Evolutionary conservation across 306 rosid species (phyloP).

Genomic region (Mucuna pruriens): DNA sequence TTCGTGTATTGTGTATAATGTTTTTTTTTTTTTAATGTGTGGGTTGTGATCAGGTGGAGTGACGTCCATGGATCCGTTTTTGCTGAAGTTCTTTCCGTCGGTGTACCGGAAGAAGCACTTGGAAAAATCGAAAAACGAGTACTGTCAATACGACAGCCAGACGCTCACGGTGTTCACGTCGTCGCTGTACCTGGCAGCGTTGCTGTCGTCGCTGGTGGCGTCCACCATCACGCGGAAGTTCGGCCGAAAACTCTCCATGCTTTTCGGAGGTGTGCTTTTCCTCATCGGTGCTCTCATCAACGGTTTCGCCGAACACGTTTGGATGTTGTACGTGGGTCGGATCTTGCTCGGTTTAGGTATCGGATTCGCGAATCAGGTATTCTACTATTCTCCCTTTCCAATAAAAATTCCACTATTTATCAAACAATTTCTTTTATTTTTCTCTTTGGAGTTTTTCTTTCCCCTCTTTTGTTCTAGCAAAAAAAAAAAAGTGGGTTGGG

Average conservation of each 20-base stretch:
- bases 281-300: conserved; percentile 77
- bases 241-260: conserved; percentile 83
- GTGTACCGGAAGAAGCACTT: conserved; percentile 60
- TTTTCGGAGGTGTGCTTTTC: conserved; percentile 79
- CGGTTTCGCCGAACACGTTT: conserved; percentile 60
- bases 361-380: conserved; percentile 94
- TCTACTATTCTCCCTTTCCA: no score
- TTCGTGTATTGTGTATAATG: not conserved
- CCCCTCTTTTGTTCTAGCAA: not conserved
- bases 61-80: conserved; percentile 86
- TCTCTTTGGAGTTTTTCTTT: not conserved
- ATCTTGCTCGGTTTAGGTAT: conserved; percentile 93
- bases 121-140: conserved; percentile 51
- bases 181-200: conserved; percentile 86
- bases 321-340: conserved; percentile 90
- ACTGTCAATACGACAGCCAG: conserved; percentile 80
- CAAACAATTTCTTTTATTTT: not conserved
- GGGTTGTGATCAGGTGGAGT: conserved; percentile 69
- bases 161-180: conserved; percentile 86
- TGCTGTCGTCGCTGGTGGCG: conserved; percentile 80
- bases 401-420: not conserved
- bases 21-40: not conserved
- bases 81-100: conserved; percentile 70
- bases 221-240: conserved; percentile 70
- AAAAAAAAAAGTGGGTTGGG: not conserved